Base-by-base conservation (phyloP, 2,329 filamentous ascomycete genomes). In the Shiraia bambusicola region DNA sequence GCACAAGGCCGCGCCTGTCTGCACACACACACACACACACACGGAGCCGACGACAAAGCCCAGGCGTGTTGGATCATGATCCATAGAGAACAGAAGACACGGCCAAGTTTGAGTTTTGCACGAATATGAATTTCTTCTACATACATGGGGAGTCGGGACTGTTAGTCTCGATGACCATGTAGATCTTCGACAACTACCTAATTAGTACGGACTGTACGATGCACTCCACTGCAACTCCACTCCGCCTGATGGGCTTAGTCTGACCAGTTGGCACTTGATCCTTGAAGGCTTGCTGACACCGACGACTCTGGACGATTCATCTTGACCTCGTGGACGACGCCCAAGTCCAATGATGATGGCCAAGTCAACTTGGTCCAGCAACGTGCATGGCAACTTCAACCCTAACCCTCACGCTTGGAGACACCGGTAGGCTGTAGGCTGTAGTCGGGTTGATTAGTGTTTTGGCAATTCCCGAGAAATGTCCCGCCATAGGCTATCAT, bases 221-320 rank as follows among this genome's bases (percentile, higher is more conserved):
- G 28, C 13, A 25, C 25, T 38, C 28, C 17, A 9, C 28, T 6
- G 36, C 37, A 19, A 8, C 14, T 39, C 28, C 36, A 39, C 36
- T 25, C 27, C 33, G 26, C 31, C 31, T 15, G n/a, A 35, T 35
- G 4, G 38, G 38, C 27, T 36, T 41, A 41, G 38, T 16, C 22
- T 16, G 24, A 6, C 26, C 25, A 26, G 31, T 22, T 13, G 7
- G n/a, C n/a, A n/a, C n/a, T n/a, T n/a, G n/a, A n/a, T n/a, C n/a
- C n/a, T n/a, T n/a, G n/a, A n/a, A n/a, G n/a, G n/a, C n/a, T n/a
- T n/a, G n/a, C n/a, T n/a, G n/a, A n/a, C n/a, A n/a, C n/a, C n/a
- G n/a, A n/a, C n/a, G n/a, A 16, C 26, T 28, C 27, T 11, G 25
- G 28, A 24, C 12, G 13, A 14, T 6, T 33, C 16, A 11, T 12